phyloP scores from a whole-genome alignment of 495 filamentous ascomycete species.

The Lepraria neglecta region DNA sequence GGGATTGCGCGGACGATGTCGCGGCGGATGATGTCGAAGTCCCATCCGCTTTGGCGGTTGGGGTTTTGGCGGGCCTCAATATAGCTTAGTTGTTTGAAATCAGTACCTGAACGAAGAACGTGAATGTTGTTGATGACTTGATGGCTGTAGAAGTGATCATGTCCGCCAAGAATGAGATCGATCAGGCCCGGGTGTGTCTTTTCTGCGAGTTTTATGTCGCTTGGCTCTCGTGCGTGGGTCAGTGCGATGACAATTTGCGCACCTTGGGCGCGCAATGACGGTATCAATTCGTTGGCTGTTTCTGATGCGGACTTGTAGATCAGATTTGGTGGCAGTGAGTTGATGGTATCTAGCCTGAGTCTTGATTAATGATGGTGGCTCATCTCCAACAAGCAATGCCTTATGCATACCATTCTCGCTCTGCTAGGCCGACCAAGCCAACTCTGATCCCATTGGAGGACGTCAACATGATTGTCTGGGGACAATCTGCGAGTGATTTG shows the following conservation, averaged over 20 bases:
- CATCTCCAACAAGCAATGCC: neutral
- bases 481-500: conserved; percentile 62
- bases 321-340: conserved; percentile 69
- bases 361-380: neutral
- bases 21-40: conserved; percentile 67
- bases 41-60: conserved; percentile 50
- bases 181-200: conserved; percentile 59
- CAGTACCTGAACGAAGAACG: conserved; percentile 72
- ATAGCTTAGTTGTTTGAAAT: conserved; percentile 88
- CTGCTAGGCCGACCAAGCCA: conserved; percentile 76
- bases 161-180: conserved; percentile 80
- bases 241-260: conserved; percentile 75
- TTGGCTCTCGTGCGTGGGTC: conserved; percentile 81
- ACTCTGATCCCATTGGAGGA: conserved; percentile 78
- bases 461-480: conserved; percentile 64
- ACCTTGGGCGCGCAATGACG: conserved; percentile 62
- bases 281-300: conserved; percentile 64
- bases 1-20: conserved; percentile 64
- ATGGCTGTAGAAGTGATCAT: conserved; percentile 85
- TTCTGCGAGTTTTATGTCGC: conserved; percentile 72
- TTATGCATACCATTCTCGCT: conserved; percentile 54
- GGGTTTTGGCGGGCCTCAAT: conserved; percentile 58
- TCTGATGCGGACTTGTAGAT: conserved; percentile 69
- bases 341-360: conserved; percentile 76
- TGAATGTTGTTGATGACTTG: conserved; percentile 68